Base-by-base conservation (phyloP, 2,329 filamentous ascomycete species). In the Zalaria obscura region DNA sequence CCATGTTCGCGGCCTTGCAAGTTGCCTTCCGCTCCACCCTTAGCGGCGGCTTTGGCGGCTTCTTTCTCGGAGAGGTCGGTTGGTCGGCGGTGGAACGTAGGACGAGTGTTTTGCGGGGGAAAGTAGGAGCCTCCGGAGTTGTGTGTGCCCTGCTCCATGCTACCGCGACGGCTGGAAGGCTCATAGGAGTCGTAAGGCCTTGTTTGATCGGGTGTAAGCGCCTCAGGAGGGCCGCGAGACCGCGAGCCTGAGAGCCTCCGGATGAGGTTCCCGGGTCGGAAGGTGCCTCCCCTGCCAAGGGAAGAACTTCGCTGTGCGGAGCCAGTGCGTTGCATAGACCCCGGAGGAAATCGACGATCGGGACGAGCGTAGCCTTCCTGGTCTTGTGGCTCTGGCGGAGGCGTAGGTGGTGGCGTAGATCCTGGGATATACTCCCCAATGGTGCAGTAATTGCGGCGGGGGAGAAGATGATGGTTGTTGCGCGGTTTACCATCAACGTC, bases 371-470 rank as follows among this genome's bases (percentile, higher is more conserved):
- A 5, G 10, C 36, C 27, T 4, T 44, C 37, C 25, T 25, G 42
- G 3, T 36, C 35, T 11, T 36, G 36, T n/a, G 38, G 41, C 11
- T 49, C 46, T 26, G 54, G 51, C 27, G 68, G 72, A 3, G 84
- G 85, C 1, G 81, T 78, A 3, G 73, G 69, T 1, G 77, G 75
- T 8, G 87, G 87, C 1, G 84, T 93, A 29, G 65, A 68, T 3
- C 84, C 85, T 2, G 88, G 87, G 6, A 76, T 68, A 63, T 93
- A 96, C 56, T 83, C 73, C 40, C 83, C 75, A 52, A 98, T 93
- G 3, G 86, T 84, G 59, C 89, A 96, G 84, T 89, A 98, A 58
- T 98, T 98, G 28, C 91, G 76, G 45, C 91, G 81, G 18, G 88
- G 88, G 6, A 96, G 69, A 2, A 98, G 68, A 45, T 80, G 78